These are phyloP conservation scores for Sporothrix curviconia DNA, from an alignment of 2,329 filamentous ascomycete species.

Conservation along the genomic window DNA sequence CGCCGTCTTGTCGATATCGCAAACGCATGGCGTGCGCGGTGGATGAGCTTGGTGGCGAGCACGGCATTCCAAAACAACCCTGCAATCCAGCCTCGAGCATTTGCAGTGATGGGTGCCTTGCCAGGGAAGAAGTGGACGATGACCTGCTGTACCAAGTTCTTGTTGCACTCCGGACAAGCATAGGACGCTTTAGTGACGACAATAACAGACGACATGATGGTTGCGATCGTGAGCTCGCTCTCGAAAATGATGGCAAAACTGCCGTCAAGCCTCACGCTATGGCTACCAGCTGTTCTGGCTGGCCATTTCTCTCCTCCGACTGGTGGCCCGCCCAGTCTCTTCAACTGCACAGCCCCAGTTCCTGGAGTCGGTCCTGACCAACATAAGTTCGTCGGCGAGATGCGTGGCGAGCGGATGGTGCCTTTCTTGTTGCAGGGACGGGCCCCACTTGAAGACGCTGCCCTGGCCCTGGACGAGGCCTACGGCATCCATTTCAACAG, in stretches of 20 bases:
- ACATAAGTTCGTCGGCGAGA: slow-evolving; percentile 55
- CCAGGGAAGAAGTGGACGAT: slow-evolving; percentile 65
- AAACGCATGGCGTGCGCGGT: slow-evolving; percentile 63
- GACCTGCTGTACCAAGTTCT: slow-evolving; percentile 65
- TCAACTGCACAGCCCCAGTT: slow-evolving; percentile 61
- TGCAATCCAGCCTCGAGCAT: slow-evolving; percentile 62
- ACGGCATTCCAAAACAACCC: slow-evolving; percentile 69
- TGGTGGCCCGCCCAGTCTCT: slow-evolving; percentile 56
- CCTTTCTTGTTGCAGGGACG: slow-evolving; percentile 55
- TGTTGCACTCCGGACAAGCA: slow-evolving; percentile 58
- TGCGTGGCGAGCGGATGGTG: slow-evolving; percentile 54
- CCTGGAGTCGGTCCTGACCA: slow-evolving; percentile 57
- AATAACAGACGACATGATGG: slow-evolving; percentile 61
- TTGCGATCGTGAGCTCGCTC: slow-evolving; percentile 59
- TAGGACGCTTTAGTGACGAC: slow-evolving; percentile 49
- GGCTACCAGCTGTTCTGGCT: slow-evolving; percentile 65
- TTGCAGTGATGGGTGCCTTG: slow-evolving; percentile 64
- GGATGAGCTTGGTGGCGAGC: slow-evolving; percentile 68
- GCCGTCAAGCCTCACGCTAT: slow-evolving; percentile 59
- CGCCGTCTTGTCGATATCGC: slow-evolving; percentile 58
- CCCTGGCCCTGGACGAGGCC: slow-evolving; percentile 54
- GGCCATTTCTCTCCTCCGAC: slow-evolving; percentile 57
- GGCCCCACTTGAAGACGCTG: slow-evolving; percentile 54
- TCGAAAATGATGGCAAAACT: slow-evolving; percentile 68
- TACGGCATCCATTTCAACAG: slow-evolving; percentile 59